A percentile compares a stretch with the other conserved stretches of the same genome.
These are phyloP conservation scores for Delonix regia DNA, from an alignment of 306 rosid genomes.

Conservation along the genomic window DNA sequence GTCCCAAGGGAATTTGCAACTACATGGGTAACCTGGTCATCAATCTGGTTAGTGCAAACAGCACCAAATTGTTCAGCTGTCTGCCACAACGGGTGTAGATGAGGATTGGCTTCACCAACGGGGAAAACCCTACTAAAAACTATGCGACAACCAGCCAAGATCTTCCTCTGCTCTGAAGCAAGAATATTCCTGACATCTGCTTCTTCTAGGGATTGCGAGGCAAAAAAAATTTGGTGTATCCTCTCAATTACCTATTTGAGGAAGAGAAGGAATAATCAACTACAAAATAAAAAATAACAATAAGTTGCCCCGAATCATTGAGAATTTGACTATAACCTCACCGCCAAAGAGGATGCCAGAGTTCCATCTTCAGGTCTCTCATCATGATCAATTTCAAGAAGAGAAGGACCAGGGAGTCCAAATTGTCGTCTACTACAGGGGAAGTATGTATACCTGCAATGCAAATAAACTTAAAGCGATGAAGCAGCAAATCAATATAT, in stretches of 20 bases:
- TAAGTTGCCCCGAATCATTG: conserved; percentile 11
- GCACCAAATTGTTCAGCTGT: conserved; percentile 99
- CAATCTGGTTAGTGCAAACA: conserved; percentile 78
- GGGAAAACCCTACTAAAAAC: conserved; percentile 97
- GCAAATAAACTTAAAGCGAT: conserved; percentile 35
- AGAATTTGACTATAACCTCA: conserved; percentile 41
- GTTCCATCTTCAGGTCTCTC: conserved; percentile 96
- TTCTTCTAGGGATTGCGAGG: conserved; percentile 75
- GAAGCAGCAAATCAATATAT: conserved; percentile 30
- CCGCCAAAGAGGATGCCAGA: conserved; percentile 87
- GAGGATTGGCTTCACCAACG: conserved; percentile 87
- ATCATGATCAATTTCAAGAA: conserved; percentile 91
- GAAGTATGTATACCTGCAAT: conserved; percentile 85
- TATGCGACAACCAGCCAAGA: conserved; percentile 84
- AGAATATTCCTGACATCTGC: conserved; percentile 93
- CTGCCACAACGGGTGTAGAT: conserved; percentile 93
- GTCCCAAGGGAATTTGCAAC: conserved; percentile 93
- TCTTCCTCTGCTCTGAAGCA: conserved; percentile 82
- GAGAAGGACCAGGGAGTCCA: conserved; percentile 94
- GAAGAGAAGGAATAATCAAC: conserved; percentile 37
- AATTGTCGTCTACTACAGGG: conserved; percentile 99
- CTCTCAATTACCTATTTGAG: conserved; percentile 80
- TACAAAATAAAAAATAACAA: not conserved
- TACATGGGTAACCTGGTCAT: conserved; percentile 95
- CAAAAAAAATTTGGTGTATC: conserved; percentile 80